A percentile compares a stretch with the other conserved stretches of the same genome.
phyloP scores from a whole-genome alignment of 176 grass and related monocot species.

The Avena sativa region DNA sequence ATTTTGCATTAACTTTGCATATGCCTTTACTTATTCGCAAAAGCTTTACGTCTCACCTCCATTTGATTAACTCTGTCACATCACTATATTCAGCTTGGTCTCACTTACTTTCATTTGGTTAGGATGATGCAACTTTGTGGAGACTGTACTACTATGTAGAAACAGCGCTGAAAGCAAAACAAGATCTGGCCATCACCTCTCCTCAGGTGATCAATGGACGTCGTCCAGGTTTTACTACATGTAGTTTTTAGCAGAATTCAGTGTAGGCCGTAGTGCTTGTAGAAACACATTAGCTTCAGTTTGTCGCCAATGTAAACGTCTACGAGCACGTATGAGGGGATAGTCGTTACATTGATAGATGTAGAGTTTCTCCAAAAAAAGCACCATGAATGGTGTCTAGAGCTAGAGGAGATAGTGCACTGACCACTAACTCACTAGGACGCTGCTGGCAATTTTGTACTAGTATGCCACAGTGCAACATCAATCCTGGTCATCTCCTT shows the following conservation, averaged over 20 bases:
- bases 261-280: not conserved
- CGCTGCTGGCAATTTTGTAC: constrained; percentile 10
- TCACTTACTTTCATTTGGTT: constrained; percentile 34
- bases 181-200: constrained; percentile 35
- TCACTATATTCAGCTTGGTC: not conserved
- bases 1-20: not conserved
- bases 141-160: constrained; percentile 79
- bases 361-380: constrained; percentile 4
- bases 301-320: not conserved
- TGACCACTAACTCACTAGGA: not conserved
- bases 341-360: not conserved
- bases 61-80: not conserved
- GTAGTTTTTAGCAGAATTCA: not conserved
- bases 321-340: not conserved
- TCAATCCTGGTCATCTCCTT: not conserved
- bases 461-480: not conserved
- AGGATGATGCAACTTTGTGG: constrained; percentile 79
- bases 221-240: constrained; percentile 2
- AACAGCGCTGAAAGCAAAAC: constrained; percentile 46
- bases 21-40: not conserved
- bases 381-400: not conserved
- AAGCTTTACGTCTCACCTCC: not conserved
- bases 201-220: not conserved
- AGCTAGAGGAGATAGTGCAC: not conserved
- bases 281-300: not conserved